Evolutionary conservation across 495 filamentous ascomycete genomes (phyloP).

Genomic region (Hypoxylon rickii): DNA sequence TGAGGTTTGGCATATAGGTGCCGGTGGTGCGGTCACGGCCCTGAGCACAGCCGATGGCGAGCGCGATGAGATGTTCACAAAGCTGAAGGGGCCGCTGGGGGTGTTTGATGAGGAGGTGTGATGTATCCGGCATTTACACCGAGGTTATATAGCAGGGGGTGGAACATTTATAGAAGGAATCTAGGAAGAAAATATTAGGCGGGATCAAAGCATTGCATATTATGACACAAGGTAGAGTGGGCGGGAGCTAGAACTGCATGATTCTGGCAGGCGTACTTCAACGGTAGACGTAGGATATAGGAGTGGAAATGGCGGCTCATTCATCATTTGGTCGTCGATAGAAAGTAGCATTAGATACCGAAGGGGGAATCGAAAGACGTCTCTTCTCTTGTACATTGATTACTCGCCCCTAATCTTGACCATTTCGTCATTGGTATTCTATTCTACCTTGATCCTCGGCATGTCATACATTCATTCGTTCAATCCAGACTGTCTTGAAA

Average conservation of each 20-base stretch:
- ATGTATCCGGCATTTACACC: neutral
- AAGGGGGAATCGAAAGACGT: neutral
- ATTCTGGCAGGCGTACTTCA: neutral
- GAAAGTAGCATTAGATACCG: neutral
- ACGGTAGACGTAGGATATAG: neutral
- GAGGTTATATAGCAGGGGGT: too few relatives aligned
- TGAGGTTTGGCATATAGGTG: slow-evolving; percentile 80
- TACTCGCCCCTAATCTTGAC: too few relatives aligned
- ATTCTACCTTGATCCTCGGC: neutral
- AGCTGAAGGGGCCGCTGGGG: slow-evolving; percentile 69
- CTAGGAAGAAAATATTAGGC: neutral
- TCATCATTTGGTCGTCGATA: slow-evolving; percentile 24
- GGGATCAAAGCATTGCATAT: neutral
- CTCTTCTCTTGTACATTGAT: slow-evolving; percentile 1
- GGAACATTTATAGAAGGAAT: too few relatives aligned
- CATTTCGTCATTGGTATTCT: neutral
- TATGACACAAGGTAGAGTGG: too few relatives aligned
- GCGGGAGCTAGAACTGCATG: too few relatives aligned
- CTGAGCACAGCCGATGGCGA: slow-evolving; percentile 78
- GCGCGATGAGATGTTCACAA: slow-evolving; percentile 89
- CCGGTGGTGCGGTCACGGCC: slow-evolving; percentile 85
- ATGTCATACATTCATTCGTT: slow-evolving; percentile 4
- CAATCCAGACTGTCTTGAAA: neutral
- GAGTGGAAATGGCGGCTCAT: slow-evolving; percentile 16
- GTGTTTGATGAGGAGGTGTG: slow-evolving; percentile 51